These are phyloP conservation scores for Trichosporon asahii DNA, from an alignment of 1,284 basidiomycete genomes.

Conservation along the genomic window DNA sequence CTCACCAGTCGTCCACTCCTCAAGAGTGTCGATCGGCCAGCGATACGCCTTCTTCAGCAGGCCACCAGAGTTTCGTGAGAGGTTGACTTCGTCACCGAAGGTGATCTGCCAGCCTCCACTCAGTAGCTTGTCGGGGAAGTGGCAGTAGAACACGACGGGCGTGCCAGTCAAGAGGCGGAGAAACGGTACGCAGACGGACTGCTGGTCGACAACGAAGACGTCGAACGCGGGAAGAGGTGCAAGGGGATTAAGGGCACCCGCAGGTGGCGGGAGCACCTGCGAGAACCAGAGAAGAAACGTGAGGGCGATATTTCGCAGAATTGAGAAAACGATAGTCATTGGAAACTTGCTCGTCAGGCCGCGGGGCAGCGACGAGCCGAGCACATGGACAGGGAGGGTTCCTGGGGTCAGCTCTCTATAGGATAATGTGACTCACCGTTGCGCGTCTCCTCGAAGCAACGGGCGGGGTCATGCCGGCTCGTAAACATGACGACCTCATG, in stretches of 20 bases:
- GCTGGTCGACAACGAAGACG: slow-evolving; percentile 90
- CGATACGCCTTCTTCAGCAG: slow-evolving; percentile 73
- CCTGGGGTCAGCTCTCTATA: slow-evolving; percentile 55
- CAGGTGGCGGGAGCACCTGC: slow-evolving; percentile 39
- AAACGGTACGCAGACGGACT: slow-evolving; percentile 84
- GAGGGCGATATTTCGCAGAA: slow-evolving; percentile 81
- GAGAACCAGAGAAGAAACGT: slow-evolving; percentile 61
- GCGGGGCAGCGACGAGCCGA: slow-evolving; percentile 74
- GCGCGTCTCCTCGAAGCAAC: slow-evolving; percentile 85
- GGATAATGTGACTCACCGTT: slow-evolving; percentile 60
- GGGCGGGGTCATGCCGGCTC: slow-evolving; percentile 78
- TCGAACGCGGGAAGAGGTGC: slow-evolving; percentile 59
- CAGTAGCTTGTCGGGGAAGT: slow-evolving; percentile 94
- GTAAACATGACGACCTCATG: slow-evolving; percentile 92
- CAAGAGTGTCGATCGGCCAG: slow-evolving; percentile 82
- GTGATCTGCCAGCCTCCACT: slow-evolving; percentile 47
- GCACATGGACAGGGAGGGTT: slow-evolving; percentile 73
- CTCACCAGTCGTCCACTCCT: slow-evolving; percentile 84
- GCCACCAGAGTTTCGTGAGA: slow-evolving; percentile 60
- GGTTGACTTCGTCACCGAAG: slow-evolving; percentile 56
- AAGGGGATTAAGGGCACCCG: slow-evolving; percentile 41
- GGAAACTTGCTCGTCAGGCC: slow-evolving; percentile 73
- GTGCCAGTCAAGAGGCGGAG: slow-evolving; percentile 65
- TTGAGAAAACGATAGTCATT: slow-evolving; percentile 71
- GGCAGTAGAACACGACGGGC: slow-evolving; percentile 92